These are phyloP conservation scores for Coemansia sp. DNA, from an alignment of 192 early-diverging fungal genomes.

Conservation along the genomic window DNA sequence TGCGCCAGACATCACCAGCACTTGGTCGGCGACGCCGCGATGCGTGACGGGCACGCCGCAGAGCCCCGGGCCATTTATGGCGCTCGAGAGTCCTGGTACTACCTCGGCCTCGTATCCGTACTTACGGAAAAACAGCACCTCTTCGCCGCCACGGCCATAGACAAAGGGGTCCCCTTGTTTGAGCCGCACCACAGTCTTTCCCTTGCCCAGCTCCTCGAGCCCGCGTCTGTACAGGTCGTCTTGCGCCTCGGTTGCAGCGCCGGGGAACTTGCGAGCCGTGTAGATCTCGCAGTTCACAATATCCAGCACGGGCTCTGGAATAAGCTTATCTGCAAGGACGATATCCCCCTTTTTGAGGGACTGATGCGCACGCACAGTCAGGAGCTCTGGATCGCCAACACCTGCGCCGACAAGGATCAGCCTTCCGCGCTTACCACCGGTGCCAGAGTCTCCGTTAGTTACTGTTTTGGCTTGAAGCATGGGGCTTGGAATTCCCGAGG, in stretches of 20 bases:
- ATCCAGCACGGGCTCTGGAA: constrained; percentile 61
- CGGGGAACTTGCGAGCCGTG: constrained; percentile 69
- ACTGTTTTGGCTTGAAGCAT: constrained; percentile 6
- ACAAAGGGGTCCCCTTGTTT: constrained; percentile 94
- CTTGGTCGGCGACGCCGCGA: constrained; percentile 82
- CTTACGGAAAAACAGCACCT: constrained; percentile 70
- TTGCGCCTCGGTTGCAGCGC: constrained; percentile 71
- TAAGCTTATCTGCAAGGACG: constrained; percentile 80
- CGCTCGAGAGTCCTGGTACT: constrained; percentile 77
- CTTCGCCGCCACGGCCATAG: constrained; percentile 91
- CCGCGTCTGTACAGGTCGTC: constrained; percentile 74
- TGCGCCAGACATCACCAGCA: constrained; percentile 80
- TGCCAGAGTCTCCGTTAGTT: not conserved
- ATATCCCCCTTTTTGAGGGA: constrained; percentile 72
- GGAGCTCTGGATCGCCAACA: constrained; percentile 76
- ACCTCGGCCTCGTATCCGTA: constrained; percentile 71
- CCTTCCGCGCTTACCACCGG: constrained; percentile 36
- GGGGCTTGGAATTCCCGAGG: constrained; percentile 37
- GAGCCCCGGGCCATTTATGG: constrained; percentile 71
- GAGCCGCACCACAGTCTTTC: constrained; percentile 75
- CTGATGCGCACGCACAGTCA: constrained; percentile 70
- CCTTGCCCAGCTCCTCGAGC: constrained; percentile 65
- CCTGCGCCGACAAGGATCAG: constrained; percentile 80
- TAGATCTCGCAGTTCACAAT: constrained; percentile 59
- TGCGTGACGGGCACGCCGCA: constrained; percentile 84